phyloP scores from a whole-genome alignment of 2,329 filamentous ascomycete genomes.

The Fusarium anthophilum region DNA sequence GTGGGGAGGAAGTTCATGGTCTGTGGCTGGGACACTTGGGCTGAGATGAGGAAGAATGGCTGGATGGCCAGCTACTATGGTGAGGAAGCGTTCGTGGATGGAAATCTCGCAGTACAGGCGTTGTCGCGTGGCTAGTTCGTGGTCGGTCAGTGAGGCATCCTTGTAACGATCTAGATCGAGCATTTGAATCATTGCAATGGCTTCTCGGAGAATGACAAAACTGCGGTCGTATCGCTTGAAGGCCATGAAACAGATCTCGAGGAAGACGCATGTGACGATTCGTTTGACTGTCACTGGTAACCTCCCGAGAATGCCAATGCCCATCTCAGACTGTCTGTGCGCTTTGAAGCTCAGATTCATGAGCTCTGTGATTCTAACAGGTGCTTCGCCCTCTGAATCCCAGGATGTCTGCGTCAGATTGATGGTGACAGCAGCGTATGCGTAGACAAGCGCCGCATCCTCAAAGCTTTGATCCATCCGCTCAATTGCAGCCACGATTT shows the following conservation, averaged over 20 bases:
- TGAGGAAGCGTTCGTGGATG: constrained; percentile 66
- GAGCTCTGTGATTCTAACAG: constrained; percentile 44
- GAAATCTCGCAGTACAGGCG: constrained; percentile 65
- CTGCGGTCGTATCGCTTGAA: constrained; percentile 59
- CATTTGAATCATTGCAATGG: constrained; percentile 49
- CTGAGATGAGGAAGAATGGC: constrained; percentile 45
- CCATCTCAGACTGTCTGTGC: constrained; percentile 42
- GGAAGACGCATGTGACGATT: constrained; percentile 60
- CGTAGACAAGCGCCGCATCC: constrained; percentile 50
- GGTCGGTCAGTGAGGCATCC: constrained; percentile 14
- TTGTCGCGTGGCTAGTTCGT: constrained; percentile 45
- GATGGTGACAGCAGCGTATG: constrained; percentile 49
- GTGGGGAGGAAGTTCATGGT: constrained; percentile 45
- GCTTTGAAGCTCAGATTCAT: constrained; percentile 39
- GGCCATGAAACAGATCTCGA: constrained; percentile 62
- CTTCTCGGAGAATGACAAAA: constrained; percentile 60
- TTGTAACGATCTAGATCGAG: constrained; percentile 24
- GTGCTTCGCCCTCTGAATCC: constrained; percentile 43
- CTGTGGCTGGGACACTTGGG: constrained; percentile 41
- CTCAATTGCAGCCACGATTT: constrained; percentile 45
- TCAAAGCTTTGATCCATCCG: constrained; percentile 47
- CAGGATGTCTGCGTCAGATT: constrained; percentile 47
- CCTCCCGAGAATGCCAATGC: constrained; percentile 46
- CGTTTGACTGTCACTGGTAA: constrained; percentile 54
- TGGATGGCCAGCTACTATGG: constrained; percentile 58